Evolutionary conservation across 2,329 filamentous ascomycete species (phyloP).

Genomic region (Stagonosporopsis cucurbitacearum): DNA sequence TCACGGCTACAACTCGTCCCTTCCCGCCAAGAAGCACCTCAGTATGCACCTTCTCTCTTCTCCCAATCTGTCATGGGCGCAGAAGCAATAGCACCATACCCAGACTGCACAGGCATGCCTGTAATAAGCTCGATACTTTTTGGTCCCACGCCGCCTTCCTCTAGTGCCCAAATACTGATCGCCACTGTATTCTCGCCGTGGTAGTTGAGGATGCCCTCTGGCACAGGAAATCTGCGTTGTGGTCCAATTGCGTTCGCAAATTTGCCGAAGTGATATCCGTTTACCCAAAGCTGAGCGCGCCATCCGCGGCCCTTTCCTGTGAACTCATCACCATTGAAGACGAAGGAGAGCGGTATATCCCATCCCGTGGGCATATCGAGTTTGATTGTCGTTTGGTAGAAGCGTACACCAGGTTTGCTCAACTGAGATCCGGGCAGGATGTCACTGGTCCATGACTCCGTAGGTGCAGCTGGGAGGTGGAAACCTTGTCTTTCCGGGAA

Average conservation of each 20-base stretch:
- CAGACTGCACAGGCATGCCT: slow-evolving; percentile 52
- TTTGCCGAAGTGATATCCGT: slow-evolving; percentile 75
- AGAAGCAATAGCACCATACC: slow-evolving; percentile 22
- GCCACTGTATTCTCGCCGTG: slow-evolving; percentile 70
- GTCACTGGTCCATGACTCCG: slow-evolving; percentile 50
- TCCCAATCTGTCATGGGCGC: slow-evolving; percentile 26
- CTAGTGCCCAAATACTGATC: slow-evolving; percentile 70
- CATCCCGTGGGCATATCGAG: slow-evolving; percentile 62
- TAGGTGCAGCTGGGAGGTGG: slow-evolving; percentile 58
- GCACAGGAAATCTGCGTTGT: slow-evolving; percentile 72
- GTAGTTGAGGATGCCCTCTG: slow-evolving; percentile 74
- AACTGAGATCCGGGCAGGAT: slow-evolving; percentile 53
- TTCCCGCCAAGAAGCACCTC: background rate
- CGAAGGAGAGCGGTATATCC: slow-evolving; percentile 66
- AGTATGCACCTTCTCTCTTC: slow-evolving; percentile 25
- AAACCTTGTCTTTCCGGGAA: slow-evolving; percentile 68
- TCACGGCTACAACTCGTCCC: background rate
- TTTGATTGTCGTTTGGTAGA: slow-evolving; percentile 61
- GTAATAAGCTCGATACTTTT: slow-evolving; percentile 58
- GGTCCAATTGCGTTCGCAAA: slow-evolving; percentile 73
- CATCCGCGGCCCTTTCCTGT: slow-evolving; percentile 49
- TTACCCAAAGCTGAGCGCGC: slow-evolving; percentile 70
- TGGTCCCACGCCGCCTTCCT: slow-evolving; percentile 63
- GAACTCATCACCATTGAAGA: slow-evolving; percentile 56
- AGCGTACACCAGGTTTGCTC: slow-evolving; percentile 58